These are phyloP conservation scores for Myrica gale DNA, from an alignment of 306 rosid species.

Conservation along the genomic window DNA sequence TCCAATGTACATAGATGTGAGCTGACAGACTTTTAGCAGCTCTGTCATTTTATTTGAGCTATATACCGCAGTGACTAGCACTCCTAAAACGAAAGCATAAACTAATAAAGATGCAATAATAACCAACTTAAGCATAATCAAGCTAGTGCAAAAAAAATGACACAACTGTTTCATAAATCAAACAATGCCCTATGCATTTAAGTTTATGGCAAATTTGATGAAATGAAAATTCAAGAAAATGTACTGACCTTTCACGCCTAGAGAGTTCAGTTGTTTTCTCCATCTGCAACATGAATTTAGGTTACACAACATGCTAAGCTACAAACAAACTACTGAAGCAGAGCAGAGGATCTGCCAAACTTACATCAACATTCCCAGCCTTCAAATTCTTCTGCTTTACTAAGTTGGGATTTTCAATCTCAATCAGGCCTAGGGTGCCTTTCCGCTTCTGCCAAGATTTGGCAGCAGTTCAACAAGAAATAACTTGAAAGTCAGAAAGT, in stretches of 20 bases:
- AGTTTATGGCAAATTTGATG: too few relatives aligned
- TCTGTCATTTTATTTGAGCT: neutral
- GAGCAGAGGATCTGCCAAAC: constrained; percentile 16
- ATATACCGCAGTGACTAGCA: neutral
- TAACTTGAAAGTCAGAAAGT: neutral
- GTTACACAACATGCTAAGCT: neutral
- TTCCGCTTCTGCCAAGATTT: constrained; percentile 52
- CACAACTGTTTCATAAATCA: neutral
- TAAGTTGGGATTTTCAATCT: constrained; percentile 71
- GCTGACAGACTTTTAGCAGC: neutral
- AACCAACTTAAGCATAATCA: neutral
- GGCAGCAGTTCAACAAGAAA: neutral
- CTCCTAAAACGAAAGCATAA: neutral
- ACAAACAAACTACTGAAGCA: neutral
- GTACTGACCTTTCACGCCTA: constrained; percentile 65
- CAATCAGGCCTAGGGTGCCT: constrained; percentile 59
- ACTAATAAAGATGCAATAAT: neutral
- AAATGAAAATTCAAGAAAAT: neutral
- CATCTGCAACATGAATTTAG: constrained; percentile 32
- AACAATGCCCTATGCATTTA: neutral
- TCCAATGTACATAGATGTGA: neutral
- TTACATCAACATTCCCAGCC: constrained; percentile 57
- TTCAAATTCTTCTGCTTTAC: constrained; percentile 50
- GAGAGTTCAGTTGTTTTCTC: constrained; percentile 62
- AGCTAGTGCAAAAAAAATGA: neutral